Evolutionary conservation across 306 rosid genomes (phyloP), one percentile per base, ranked within the genome.

Genomic region (Dicorynia guianensis): DNA sequence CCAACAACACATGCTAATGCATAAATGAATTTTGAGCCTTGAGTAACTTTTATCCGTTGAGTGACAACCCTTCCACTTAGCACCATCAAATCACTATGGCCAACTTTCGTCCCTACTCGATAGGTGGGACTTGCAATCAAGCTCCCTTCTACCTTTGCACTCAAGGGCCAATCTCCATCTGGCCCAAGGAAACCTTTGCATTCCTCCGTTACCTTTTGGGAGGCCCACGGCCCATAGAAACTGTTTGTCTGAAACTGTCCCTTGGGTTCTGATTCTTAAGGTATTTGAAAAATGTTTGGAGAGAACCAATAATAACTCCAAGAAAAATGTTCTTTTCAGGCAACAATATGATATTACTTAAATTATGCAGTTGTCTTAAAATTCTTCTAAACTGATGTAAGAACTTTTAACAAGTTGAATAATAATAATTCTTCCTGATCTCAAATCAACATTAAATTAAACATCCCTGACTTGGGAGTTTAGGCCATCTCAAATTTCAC

Each of bases 161-260:
- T 68, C 2, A 35, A 47, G 59, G 73, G 60, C 30, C 59, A 68
- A 67, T 65, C 71, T 65, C 4, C 15, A 6, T 43, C 1, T 65
- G 39, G 38, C 54, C n/a, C 15, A 6, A 65, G 71, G 38, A 65
- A 65, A 65, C 71, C 71, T 65, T 65, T 65, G 54, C 54, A 19
- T 34, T 34, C 55, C 71, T 18, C 71, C 36, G 1, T 43, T 17
- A n/a, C 54, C 25, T 52, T 52, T 52, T 52, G 49, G 49, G 11
- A 44, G 49, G 49, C 49, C 49, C 10, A 44, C n/a, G n/a, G n/a
- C n/a, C n/a, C n/a, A n/a, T n/a, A n/a, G n/a, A n/a, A n/a, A n/a
- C n/a, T n/a, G n/a, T n/a, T n/a, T n/a, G n/a, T n/a, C n/a, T n/a
- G n/a, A n/a, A n/a, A n/a, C n/a, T n/a, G n/a, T n/a, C n/a, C n/a